These are phyloP conservation scores for Heliosperma pusillum DNA, from an alignment of 148 eudicot genomes.

Conservation along the genomic window DNA sequence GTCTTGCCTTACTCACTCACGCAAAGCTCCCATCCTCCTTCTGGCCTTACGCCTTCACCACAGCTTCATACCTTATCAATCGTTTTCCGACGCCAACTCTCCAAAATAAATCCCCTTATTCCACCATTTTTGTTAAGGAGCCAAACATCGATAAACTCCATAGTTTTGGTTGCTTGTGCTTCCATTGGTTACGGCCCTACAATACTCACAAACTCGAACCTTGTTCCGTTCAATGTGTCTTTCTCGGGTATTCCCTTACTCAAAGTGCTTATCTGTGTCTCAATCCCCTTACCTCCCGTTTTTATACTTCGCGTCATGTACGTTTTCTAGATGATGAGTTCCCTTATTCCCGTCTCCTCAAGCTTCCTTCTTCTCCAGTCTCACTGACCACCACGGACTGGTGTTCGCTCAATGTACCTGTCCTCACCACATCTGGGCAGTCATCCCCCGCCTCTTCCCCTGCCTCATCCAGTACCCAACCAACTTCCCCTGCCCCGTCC, in stretches of 20 bases:
- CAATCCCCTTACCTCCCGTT: neutral
- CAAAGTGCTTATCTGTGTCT: constrained; percentile 8
- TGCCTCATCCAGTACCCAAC: too few relatives aligned
- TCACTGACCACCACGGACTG: neutral
- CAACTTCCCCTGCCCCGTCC: too few relatives aligned
- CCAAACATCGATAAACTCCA: neutral
- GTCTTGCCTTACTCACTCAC: constrained; percentile 6
- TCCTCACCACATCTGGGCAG: too few relatives aligned
- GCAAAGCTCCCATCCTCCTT: neutral
- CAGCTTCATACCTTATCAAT: constrained; percentile 7
- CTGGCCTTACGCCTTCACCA: constrained; percentile 9
- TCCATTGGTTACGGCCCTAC: constrained; percentile 9
- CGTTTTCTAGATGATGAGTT: constrained; percentile 3
- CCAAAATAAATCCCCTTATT: neutral
- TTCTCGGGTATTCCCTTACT: constrained; percentile 8
- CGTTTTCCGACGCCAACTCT: neutral
- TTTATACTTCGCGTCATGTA: constrained; percentile 14
- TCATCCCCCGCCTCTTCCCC: too few relatives aligned
- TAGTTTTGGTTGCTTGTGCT: constrained; percentile 7
- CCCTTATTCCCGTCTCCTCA: neutral
- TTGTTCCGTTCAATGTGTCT: neutral
- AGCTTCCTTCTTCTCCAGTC: neutral
- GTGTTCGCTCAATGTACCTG: neutral
- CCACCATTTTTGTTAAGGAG: neutral
- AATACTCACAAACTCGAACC: constrained; percentile 1